Percentiles rank a stretch among this genome's conserved stretches.
Evolutionary conservation across 2,329 filamentous ascomycete species (phyloP).

Genomic region (Penicillium sclerotigenum): DNA sequence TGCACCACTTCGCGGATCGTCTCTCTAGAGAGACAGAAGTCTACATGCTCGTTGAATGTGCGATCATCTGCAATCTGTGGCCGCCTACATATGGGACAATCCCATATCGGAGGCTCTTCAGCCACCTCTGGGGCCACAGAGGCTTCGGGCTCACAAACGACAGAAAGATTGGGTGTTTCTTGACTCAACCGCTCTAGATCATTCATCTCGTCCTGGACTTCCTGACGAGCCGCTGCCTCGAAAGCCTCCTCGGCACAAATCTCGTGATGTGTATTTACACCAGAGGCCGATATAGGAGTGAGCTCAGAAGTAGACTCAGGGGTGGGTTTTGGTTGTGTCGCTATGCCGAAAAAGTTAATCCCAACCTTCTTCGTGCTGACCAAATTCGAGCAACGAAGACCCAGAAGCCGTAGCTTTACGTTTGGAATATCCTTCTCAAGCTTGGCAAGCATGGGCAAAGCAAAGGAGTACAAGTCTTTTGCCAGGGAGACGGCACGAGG

Average conservation of each 20-base stretch:
- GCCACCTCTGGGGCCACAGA: not conserved
- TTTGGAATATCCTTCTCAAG: conserved; percentile 77
- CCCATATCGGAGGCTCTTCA: conserved; percentile 60
- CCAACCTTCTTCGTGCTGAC: conserved; percentile 80
- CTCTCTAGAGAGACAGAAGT: conserved; percentile 80
- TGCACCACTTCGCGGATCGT: conserved; percentile 82
- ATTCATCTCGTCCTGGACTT: conserved; percentile 59
- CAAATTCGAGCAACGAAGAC: conserved; percentile 81
- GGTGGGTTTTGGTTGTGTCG: conserved; percentile 22
- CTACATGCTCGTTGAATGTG: conserved; percentile 86
- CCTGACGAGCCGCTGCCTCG: conserved; percentile 59
- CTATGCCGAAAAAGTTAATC: conserved; percentile 72
- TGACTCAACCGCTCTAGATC: conserved; percentile 62
- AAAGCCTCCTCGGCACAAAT: conserved; percentile 66
- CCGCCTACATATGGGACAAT: conserved; percentile 81
- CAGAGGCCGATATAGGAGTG: not conserved
- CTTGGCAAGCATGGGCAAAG: conserved; percentile 78
- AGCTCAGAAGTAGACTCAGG: conserved; percentile 15
- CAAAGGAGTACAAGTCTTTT: conserved; percentile 78
- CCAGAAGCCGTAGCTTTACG: conserved; percentile 81
- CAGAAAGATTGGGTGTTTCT: conserved; percentile 36
- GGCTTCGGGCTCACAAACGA: conserved; percentile 22
- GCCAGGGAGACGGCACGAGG: conserved; percentile 69
- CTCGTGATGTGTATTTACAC: conserved; percentile 55
- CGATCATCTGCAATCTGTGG: conserved; percentile 72